Evolutionary conservation across 73 alveolate genomes (phyloP).

Genomic region (Stentor coeruleus): DNA sequence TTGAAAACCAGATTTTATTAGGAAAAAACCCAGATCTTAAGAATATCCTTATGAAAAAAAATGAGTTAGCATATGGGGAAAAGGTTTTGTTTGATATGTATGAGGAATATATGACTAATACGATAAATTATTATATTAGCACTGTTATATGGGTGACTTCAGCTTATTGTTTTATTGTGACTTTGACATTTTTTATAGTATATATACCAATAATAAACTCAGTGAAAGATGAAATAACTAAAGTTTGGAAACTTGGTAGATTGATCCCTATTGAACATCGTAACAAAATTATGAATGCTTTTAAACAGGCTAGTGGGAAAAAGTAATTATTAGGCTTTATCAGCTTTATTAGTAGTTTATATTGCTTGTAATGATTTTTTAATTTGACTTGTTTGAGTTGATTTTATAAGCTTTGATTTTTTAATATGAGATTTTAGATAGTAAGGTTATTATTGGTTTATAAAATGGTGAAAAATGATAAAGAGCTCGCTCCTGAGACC

Average conservation of each 20-base stretch:
- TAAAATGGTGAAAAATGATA: conserved; percentile 39
- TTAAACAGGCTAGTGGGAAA: conserved; percentile 4
- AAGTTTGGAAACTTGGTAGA: neutral
- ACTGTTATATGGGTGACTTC: neutral
- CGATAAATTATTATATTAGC: too few species aligned
- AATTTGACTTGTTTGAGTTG: too few species aligned
- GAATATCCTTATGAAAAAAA: too few species aligned
- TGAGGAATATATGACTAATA: too few species aligned
- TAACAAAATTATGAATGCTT: neutral
- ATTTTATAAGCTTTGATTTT: neutral
- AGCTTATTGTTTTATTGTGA: neutral
- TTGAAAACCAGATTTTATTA: too few species aligned
- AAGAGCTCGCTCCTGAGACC: conserved; percentile 57
- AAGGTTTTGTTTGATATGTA: too few species aligned
- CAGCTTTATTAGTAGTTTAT: too few species aligned
- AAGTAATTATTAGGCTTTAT: too few species aligned
- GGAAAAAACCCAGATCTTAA: too few species aligned
- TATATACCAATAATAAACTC: neutral
- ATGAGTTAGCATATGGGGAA: too few species aligned
- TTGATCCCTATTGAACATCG: neutral
- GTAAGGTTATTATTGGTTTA: too few species aligned
- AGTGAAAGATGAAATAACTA: neutral
- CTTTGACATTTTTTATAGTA: neutral
- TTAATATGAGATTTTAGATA: conserved; percentile 21
- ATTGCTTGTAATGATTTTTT: too few species aligned